Percentiles rank a stretch among this genome's conserved stretches.
These are phyloP conservation scores for Saturnispora besseyi DNA, from an alignment of 805 yeast species.

Conservation along the genomic window DNA sequence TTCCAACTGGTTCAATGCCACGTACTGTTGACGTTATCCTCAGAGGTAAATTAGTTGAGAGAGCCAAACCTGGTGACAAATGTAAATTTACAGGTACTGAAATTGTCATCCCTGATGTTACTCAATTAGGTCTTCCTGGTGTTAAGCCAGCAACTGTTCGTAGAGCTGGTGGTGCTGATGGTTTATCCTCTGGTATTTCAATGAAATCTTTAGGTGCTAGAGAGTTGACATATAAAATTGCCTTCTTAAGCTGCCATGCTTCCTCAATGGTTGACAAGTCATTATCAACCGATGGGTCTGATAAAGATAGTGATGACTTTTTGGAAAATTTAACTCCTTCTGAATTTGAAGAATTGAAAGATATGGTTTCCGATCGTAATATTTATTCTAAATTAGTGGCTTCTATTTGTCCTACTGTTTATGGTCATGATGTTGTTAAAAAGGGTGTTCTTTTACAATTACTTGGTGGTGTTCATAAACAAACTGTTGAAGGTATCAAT, in stretches of 20 bases:
- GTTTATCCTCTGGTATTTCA: slow-evolving; percentile 74
- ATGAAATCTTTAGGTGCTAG: slow-evolving; percentile 86
- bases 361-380: slow-evolving; percentile 84
- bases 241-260: slow-evolving; percentile 88
- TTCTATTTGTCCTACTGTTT: slow-evolving; percentile 92
- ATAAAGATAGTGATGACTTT: slow-evolving; percentile 43
- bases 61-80: slow-evolving; percentile 96
- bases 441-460: slow-evolving; percentile 85
- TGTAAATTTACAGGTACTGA: slow-evolving; percentile 91
- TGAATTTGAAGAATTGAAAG: slow-evolving; percentile 76
- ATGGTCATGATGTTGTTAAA: slow-evolving; percentile 89
- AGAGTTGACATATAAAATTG: slow-evolving; percentile 84
- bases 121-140: slow-evolving; percentile 93
- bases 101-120: slow-evolving; percentile 88
- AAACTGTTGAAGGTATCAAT: slow-evolving; percentile 87
- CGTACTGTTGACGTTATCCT: slow-evolving; percentile 87
- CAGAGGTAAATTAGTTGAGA: slow-evolving; percentile 89
- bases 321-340: slow-evolving; percentile 68
- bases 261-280: slow-evolving; percentile 43
- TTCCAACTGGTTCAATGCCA: slow-evolving; percentile 98
- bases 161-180: slow-evolving; percentile 51
- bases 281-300: slow-evolving; percentile 18
- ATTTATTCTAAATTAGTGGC: slow-evolving; percentile 76
- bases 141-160: slow-evolving; percentile 76
- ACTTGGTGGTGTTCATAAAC: slow-evolving; percentile 92